A percentile compares a stretch with the other conserved stretches of the same genome.
These are phyloP conservation scores for Cornus kousa DNA, from an alignment of 148 eudicot genomes.

Conservation along the genomic window DNA sequence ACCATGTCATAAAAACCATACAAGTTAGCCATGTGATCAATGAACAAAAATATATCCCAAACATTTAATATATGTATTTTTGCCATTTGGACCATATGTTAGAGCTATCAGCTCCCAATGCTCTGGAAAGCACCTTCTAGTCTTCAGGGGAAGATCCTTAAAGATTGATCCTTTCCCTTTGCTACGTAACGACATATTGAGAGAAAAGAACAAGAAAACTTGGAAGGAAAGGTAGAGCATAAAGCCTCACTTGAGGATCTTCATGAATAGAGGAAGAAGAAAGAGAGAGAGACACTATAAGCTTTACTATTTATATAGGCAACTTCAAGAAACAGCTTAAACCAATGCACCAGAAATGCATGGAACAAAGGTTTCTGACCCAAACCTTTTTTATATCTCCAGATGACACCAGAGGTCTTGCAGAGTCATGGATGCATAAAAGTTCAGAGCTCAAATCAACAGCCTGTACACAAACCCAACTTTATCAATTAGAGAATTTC, in stretches of 20 bases:
- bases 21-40: too few relatives aligned
- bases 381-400: conserved; percentile 72
- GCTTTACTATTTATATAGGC: neutral
- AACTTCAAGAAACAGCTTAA: neutral
- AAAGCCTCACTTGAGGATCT: too few relatives aligned
- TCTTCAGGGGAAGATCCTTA: too few relatives aligned
- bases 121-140: too few relatives aligned
- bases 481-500: neutral
- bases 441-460: conserved; percentile 70
- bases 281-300: neutral
- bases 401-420: conserved; percentile 74
- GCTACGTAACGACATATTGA: too few relatives aligned
- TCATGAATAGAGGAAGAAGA: too few relatives aligned
- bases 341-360: neutral
- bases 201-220: too few relatives aligned
- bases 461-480: conserved; percentile 44
- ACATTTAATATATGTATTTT: neutral
- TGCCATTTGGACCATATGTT: too few relatives aligned
- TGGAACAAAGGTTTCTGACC: conserved; percentile 2
- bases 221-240: too few relatives aligned
- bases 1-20: too few relatives aligned
- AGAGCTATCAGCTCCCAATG: too few relatives aligned
- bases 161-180: too few relatives aligned
- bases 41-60: neutral
- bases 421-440: conserved; percentile 96